Evolutionary conservation across 352 stramenopile species (phyloP), one percentile per base, ranked within the genome.

Genomic region (Pythium insidiosum): DNA sequence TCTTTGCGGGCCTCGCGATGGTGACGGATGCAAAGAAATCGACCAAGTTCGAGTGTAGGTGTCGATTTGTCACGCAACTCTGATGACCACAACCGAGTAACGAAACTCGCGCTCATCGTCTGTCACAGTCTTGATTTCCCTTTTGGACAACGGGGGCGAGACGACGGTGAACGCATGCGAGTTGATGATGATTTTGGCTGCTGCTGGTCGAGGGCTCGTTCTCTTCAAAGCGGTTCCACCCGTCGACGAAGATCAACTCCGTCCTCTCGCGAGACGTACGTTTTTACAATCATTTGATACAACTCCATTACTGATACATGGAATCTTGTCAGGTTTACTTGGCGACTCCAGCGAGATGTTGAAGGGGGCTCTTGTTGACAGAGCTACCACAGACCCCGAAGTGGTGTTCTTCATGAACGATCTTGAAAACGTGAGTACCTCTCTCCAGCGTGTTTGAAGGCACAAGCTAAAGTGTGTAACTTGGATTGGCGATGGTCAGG

Each of bases 391-490:
- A n/a, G 74, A 87, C 37, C 35, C 74, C 9, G 72, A 87, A 38
- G 69, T 87, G 25, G 45, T 87, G 19, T 87, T 87, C 38, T 84
- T 87, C 45, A 80, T 84, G 74, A 87, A 77, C 42, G 74, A 84
- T 19, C 47, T 87, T 2, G 72, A 83, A 29, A 63, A 68, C 35
- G 74, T 87, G 34, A 30, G n/a, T n/a, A n/a, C n/a, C n/a, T n/a
- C n/a, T n/a, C n/a, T n/a, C n/a, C n/a, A n/a, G n/a, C n/a, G n/a
- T n/a, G n/a, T n/a, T n/a, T n/a, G n/a, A n/a, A n/a, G n/a, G n/a
- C n/a, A n/a, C n/a, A n/a, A n/a, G n/a, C n/a, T n/a, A n/a, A n/a
- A n/a, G n/a, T n/a, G n/a, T n/a, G n/a, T n/a, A n/a, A n/a, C n/a
- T n/a, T n/a, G n/a, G n/a, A n/a, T n/a, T n/a, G n/a, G n/a, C n/a